Conservation (phyloP, 495 filamentous ascomycete species). For the Parachaetomium inaequale region DNA sequence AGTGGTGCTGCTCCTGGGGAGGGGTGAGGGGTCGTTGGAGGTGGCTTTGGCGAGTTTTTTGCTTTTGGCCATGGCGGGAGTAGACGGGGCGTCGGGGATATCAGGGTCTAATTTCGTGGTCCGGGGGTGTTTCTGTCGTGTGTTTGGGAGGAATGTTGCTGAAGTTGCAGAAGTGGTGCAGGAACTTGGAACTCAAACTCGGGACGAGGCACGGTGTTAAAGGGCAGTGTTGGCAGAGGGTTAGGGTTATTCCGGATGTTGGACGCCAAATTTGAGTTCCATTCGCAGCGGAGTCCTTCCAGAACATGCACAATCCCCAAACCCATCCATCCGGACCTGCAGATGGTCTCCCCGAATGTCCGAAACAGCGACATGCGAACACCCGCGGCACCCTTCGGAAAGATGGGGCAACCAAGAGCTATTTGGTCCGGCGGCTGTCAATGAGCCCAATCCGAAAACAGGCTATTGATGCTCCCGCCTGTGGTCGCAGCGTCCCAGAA, state of each 20-base stretch:
- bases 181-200: no score
- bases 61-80: constrained; percentile 15
- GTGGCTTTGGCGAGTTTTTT: constrained; percentile 16
- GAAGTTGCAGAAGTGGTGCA: no score
- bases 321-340: not conserved
- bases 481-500: not conserved
- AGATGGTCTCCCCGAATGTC: not conserved
- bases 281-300: not conserved
- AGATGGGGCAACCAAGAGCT: not conserved
- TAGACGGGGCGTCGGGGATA: constrained; percentile 42
- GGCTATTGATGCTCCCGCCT: not conserved
- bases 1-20: constrained; percentile 10
- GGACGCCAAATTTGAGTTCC: not conserved
- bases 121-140: constrained; percentile 25
- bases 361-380: not conserved
- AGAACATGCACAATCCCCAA: not conserved
- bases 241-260: no score
- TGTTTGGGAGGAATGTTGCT: not conserved
- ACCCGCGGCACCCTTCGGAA: not conserved
- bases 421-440: not conserved
- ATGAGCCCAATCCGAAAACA: not conserved
- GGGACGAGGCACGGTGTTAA: no score
- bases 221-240: no score
- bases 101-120: constrained; percentile 34
- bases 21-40: not conserved